Evolutionary conservation across 1,139 yeast species (phyloP), one percentile per base, ranked within the genome.

Genomic region (Blastobotrys malaysiensis): DNA sequence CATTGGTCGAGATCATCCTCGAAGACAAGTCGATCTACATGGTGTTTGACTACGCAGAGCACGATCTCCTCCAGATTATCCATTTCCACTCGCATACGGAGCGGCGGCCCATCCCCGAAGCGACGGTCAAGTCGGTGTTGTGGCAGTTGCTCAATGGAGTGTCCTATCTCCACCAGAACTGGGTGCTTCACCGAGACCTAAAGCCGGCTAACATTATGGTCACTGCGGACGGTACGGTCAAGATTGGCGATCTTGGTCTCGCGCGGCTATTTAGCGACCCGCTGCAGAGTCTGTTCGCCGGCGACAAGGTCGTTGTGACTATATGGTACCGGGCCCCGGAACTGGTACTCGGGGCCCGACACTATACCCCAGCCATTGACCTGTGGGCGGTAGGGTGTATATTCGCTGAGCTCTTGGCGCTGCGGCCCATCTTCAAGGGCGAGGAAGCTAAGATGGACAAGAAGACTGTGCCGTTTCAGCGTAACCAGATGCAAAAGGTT

Each of bases 151-250:
- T 93, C 31, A 88, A 89, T 63, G 99, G 99, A 1, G 95, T 93
- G 1, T 82, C 91, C 0, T 93, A 86, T 66, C 72, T 93, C 52
- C 99, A 93, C 71, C 93, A 89, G 69, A 91, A 93, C 69, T 93
- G 98, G 98, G 84, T 95, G 1, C 76, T 95, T 52, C 99, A 93
- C 69, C 78, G 99, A 59, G 99, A 93, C 71, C 78, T 93, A 61
- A 93, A 93, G 68, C 99, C 99, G 0, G 99, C 99, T 0, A 93
- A 93, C 70, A 93, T 95, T 62, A 93, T 93, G 98, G 96, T 93
- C 1, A 83, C 97, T 0, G 79, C 84, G 9, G 82, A 80, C 57
- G 99, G 99, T 0, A 83, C 84, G 20, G 96, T 93, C 18, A 95
- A 93, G 68, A 90, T 95, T 60, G 99, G 98, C 27, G 99, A 93